These are phyloP conservation scores for Podospora bellae-mahoneyi DNA, from an alignment of 495 filamentous ascomycete genomes.

Conservation along the genomic window DNA sequence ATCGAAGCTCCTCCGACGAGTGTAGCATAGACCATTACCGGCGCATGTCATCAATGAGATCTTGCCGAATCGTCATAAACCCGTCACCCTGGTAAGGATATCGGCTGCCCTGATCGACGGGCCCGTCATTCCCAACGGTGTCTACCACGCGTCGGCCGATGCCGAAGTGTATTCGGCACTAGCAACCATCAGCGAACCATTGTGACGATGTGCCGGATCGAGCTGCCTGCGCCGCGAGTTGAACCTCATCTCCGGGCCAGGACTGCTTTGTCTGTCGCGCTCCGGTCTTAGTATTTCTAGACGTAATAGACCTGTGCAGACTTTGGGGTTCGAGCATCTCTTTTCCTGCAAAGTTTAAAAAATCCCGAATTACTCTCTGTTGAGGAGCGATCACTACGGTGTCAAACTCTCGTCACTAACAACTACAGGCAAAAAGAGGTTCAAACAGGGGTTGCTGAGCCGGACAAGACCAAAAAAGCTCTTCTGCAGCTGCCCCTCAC, in stretches of 20 bases:
- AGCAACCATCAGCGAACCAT: not conserved
- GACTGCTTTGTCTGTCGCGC: not conserved
- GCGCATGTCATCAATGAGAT: not conserved
- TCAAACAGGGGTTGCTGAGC: not conserved
- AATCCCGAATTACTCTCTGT: not conserved
- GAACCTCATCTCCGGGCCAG: not conserved
- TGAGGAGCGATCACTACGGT: not conserved
- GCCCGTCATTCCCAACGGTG: not conserved
- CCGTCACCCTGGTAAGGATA: constrained; percentile 3
- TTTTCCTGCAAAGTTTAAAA: not conserved
- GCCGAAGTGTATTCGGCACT: not conserved
- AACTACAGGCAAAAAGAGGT: too few relatives aligned
- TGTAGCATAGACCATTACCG: not conserved
- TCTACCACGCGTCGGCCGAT: not conserved
- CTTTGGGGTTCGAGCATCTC: not conserved
- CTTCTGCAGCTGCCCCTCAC: not conserved
- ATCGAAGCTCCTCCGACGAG: not conserved
- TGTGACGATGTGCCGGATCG: not conserved
- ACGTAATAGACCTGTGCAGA: not conserved
- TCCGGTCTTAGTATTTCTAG: not conserved
- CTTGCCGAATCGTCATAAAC: constrained; percentile 6
- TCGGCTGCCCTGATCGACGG: constrained; percentile 4
- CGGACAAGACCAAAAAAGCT: not conserved
- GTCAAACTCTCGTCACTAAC: not conserved
- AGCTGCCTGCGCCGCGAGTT: not conserved